phyloP scores from a whole-genome alignment of 805 yeast species.

The Kodamaea fukazawae region DNA sequence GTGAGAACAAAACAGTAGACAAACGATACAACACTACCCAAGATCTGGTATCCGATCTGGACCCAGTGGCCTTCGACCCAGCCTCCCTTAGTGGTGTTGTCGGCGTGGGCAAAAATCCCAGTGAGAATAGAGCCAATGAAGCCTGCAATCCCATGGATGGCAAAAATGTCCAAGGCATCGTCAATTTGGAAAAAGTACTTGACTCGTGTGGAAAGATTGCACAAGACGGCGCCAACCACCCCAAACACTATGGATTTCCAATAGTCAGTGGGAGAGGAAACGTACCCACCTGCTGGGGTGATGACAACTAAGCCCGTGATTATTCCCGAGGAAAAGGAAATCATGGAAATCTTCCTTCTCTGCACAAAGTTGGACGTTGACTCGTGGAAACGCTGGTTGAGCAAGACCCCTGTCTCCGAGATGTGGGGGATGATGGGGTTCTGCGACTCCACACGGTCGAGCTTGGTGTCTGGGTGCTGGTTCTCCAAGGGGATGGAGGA shows the following conservation, averaged over 20 bases:
- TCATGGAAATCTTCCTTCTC: conserved; percentile 33
- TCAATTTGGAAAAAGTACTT: conserved; percentile 39
- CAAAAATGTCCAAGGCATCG: conserved; percentile 43
- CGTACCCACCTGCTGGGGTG: conserved; percentile 44
- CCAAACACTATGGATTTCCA: conserved; percentile 44
- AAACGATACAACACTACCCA: conserved; percentile 35
- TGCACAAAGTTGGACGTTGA: conserved; percentile 14
- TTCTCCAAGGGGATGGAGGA: conserved; percentile 40
- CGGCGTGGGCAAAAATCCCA: conserved; percentile 37
- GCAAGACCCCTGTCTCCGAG: conserved; percentile 17
- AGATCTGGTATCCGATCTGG: conserved; percentile 39
- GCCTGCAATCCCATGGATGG: conserved; percentile 44
- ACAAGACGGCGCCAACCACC: conserved; percentile 32
- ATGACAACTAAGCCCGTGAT: conserved; percentile 42
- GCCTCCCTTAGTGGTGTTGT: conserved; percentile 36
- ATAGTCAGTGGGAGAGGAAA: conserved; percentile 31
- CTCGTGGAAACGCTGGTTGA: conserved; percentile 19
- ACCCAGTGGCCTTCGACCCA: conserved; percentile 41
- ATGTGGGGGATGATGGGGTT: conserved; percentile 5
- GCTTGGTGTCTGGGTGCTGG: background rate
- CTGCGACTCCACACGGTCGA: background rate
- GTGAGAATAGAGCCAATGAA: conserved; percentile 39
- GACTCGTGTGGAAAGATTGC: conserved; percentile 39
- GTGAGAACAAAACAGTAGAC: conserved; percentile 34
- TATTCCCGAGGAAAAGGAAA: conserved; percentile 39